These are phyloP conservation scores for Fusarium musae DNA, from an alignment of 2,329 filamentous ascomycete species.

Conservation along the genomic window DNA sequence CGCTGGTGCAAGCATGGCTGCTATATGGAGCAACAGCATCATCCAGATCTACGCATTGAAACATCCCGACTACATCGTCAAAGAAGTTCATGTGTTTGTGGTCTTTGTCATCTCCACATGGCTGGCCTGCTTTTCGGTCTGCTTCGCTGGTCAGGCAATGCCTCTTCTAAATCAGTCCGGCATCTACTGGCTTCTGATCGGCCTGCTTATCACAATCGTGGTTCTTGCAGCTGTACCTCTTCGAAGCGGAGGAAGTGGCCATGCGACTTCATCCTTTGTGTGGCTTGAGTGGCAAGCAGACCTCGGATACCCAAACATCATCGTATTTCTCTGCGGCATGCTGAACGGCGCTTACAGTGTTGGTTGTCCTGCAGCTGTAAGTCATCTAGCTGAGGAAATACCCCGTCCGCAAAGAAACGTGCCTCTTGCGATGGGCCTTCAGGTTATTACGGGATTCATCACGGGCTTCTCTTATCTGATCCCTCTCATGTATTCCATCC, in stretches of 20 bases:
- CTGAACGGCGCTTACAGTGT: background rate
- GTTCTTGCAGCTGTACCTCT: background rate
- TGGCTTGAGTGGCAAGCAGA: background rate
- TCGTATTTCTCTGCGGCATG: background rate
- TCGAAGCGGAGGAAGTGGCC: background rate
- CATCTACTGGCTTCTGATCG: background rate
- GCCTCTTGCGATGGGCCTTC: background rate
- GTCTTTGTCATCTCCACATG: rapidly evolving
- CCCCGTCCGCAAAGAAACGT: background rate
- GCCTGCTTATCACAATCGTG: background rate
- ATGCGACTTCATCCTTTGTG: background rate
- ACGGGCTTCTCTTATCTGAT: background rate
- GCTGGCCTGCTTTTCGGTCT: background rate
- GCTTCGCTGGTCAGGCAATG: background rate
- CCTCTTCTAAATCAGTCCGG: background rate
- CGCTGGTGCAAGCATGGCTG: background rate
- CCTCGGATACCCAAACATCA: background rate
- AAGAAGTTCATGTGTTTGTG: background rate
- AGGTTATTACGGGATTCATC: background rate
- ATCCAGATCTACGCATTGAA: background rate
- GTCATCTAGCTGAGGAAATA: background rate
- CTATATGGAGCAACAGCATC: background rate
- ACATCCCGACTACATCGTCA: background rate
- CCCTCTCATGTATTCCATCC: background rate
- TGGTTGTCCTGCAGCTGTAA: background rate